Evolutionary conservation across 2,329 filamentous ascomycete genomes (phyloP).

Genomic region (Aspergillus vadensis): DNA sequence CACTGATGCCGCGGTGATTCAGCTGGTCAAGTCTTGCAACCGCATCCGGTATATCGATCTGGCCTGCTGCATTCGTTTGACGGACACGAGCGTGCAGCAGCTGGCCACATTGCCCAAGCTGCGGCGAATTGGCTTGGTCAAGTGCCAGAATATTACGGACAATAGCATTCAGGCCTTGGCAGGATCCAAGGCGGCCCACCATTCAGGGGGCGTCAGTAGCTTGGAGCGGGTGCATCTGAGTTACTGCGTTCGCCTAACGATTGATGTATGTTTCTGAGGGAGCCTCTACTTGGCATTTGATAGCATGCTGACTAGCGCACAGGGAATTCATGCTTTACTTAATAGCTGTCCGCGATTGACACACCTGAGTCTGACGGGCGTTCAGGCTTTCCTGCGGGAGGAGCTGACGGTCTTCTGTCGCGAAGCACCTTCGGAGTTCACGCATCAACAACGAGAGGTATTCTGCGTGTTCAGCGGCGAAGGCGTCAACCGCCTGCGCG

Average conservation of each 20-base stretch:
- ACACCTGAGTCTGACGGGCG: slow-evolving; percentile 90
- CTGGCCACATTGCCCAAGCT: slow-evolving; percentile 87
- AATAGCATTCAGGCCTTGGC: slow-evolving; percentile 83
- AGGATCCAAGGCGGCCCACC: slow-evolving; percentile 57
- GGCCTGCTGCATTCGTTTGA: slow-evolving; percentile 88
- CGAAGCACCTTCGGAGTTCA: slow-evolving; percentile 86
- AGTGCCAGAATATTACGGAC: slow-evolving; percentile 88
- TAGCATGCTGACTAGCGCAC: slow-evolving; percentile 5
- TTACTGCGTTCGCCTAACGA: slow-evolving; percentile 83
- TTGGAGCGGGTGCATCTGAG: slow-evolving; percentile 94
- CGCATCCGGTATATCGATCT: slow-evolving; percentile 96
- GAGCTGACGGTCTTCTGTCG: slow-evolving; percentile 86
- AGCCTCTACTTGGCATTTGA: background rate
- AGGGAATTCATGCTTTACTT: slow-evolving; percentile 88
- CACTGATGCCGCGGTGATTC: slow-evolving; percentile 84
- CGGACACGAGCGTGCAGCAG: slow-evolving; percentile 80
- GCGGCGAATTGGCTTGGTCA: slow-evolving; percentile 91
- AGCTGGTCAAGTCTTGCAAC: slow-evolving; percentile 81
- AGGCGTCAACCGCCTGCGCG: slow-evolving; percentile 75
- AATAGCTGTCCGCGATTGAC: slow-evolving; percentile 91
- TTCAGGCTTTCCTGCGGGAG: slow-evolving; percentile 86
- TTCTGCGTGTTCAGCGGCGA: slow-evolving; percentile 96
- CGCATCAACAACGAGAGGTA: slow-evolving; percentile 88
- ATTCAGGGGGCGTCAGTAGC: slow-evolving; percentile 65
- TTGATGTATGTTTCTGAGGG: slow-evolving; percentile 62